Base-by-base conservation (phyloP, 2,329 filamentous ascomycete genomes). In the Fusarium longipes region DNA sequence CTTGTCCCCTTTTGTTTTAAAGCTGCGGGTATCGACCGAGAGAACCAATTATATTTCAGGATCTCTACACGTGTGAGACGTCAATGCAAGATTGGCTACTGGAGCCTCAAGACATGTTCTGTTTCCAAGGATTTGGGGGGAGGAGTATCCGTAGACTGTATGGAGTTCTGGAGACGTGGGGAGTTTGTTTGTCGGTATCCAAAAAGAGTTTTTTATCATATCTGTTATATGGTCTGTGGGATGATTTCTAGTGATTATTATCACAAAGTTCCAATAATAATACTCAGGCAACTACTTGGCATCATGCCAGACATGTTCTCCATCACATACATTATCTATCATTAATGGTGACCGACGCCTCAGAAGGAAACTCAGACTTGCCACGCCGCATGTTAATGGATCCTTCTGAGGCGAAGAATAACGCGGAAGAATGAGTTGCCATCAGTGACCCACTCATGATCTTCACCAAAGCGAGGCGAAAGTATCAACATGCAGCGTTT, bases 61-160 rank as follows among this genome's bases (percentile, higher is more conserved):
- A 58, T 54, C 24, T 53, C 33, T 63, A 63, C 70, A 72, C 70
- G 70, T 72, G 69, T 54, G 40, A 45, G 47, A 52, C 30, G 24
- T 65, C 45, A 36, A 58, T 55, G 51, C 54, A 36, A 72, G 67
- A 72, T 72, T 72, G 70, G 70, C 60, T 72, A 61, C 60, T 57
- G 63, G 66, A 57, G 45, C 24, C 42, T 56, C 33, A 40, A 38
- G 25, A 47, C 57, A 61, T 32, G 24, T 50, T 22, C 14, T 24
- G 25, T 30, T 52, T 32, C 27, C 35, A 35, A 35, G 39, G 6
- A 22, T 27, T 9, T n/a, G n/a, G n/a, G 39, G 39, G 44, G 29
- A 33, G 44, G 17, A 45, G 42, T 44, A 32, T n/a, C n/a, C 10
- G 24, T 18, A 43, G 24, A 22, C 7, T 22, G 24, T 32, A 10